A percentile compares a stretch with the other conserved stretches of the same genome.
phyloP scores from a whole-genome alignment of 2,329 filamentous ascomycete genomes.

The Colletotrichum magnum region DNA sequence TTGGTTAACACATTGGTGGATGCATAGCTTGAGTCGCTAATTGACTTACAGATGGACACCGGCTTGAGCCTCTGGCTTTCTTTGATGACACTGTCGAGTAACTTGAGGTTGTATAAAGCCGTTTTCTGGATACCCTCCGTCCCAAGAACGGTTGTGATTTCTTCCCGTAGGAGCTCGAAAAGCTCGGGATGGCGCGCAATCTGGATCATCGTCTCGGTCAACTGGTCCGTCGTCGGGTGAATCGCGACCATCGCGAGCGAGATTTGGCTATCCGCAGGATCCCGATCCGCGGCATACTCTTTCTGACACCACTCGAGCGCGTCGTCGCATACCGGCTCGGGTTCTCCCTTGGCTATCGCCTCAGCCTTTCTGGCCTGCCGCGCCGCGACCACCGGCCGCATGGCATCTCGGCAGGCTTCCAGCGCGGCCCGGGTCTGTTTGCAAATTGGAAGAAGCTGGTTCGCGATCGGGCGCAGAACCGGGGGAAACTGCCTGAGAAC shows the following conservation, averaged over 20 bases:
- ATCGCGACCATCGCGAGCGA: constrained; percentile 77
- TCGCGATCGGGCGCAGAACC: constrained; percentile 55
- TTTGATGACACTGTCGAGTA: constrained; percentile 58
- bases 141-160: constrained; percentile 53
- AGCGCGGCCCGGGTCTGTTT: constrained; percentile 51
- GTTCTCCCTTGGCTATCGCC: neutral
- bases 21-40: neutral
- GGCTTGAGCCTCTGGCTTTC: constrained; percentile 49
- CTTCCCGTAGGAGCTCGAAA: constrained; percentile 57
- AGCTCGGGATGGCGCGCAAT: constrained; percentile 55
- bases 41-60: neutral
- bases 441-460: constrained; percentile 59
- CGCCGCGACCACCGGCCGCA: neutral
- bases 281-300: neutral
- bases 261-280: constrained; percentile 78
- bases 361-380: neutral
- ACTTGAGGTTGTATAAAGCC: constrained; percentile 53
- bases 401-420: constrained; percentile 49
- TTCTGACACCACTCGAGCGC: neutral
- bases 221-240: constrained; percentile 56
- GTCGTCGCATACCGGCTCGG: neutral
- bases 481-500: constrained; percentile 57
- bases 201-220: constrained; percentile 55
- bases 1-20: neutral
- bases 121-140: constrained; percentile 54